These are phyloP conservation scores for Claviceps purpurea DNA, from an alignment of 2,329 filamentous ascomycete species.

Conservation along the genomic window DNA sequence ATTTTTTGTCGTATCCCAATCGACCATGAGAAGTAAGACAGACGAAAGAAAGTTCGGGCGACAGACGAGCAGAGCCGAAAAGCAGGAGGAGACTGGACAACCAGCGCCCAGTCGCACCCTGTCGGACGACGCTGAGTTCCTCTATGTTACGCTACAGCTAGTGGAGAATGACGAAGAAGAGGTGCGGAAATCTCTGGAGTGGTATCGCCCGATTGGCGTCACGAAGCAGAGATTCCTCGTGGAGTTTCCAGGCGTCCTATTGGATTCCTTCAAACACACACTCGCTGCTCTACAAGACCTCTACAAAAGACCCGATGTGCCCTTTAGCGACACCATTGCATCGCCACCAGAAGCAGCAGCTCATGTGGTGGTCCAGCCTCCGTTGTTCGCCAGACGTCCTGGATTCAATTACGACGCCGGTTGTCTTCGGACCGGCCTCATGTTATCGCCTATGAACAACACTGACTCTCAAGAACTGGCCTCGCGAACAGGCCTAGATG, in stretches of 20 bases:
- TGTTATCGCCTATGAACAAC: conserved; percentile 9
- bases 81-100: background rate
- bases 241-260: conserved; percentile 48
- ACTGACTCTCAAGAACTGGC: conserved; percentile 13
- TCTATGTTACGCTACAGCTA: conserved; percentile 20
- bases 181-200: conserved; percentile 14
- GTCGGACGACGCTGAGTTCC: conserved; percentile 15
- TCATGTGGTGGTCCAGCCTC: conserved; percentile 24
- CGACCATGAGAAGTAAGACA: conserved; percentile 7
- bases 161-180: conserved; percentile 9
- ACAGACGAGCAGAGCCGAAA: conserved; percentile 7
- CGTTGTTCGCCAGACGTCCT: conserved; percentile 33
- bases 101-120: conserved; percentile 12
- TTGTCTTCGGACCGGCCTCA: conserved; percentile 17
- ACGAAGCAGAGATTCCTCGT: conserved; percentile 26
- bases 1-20: conserved; percentile 26
- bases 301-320: conserved; percentile 27
- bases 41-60: conserved; percentile 8
- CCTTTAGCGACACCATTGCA: conserved; percentile 35
- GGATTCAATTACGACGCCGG: conserved; percentile 37
- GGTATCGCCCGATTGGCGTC: conserved; percentile 13
- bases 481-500: conserved; percentile 34
- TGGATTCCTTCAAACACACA: conserved; percentile 44
- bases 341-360: conserved; percentile 12
- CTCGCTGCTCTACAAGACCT: conserved; percentile 42